A percentile compares a stretch with the other conserved stretches of the same genome.
Evolutionary conservation across 495 filamentous ascomycete species (phyloP).

Genomic region (Penicillium macrosclerotiorum): DNA sequence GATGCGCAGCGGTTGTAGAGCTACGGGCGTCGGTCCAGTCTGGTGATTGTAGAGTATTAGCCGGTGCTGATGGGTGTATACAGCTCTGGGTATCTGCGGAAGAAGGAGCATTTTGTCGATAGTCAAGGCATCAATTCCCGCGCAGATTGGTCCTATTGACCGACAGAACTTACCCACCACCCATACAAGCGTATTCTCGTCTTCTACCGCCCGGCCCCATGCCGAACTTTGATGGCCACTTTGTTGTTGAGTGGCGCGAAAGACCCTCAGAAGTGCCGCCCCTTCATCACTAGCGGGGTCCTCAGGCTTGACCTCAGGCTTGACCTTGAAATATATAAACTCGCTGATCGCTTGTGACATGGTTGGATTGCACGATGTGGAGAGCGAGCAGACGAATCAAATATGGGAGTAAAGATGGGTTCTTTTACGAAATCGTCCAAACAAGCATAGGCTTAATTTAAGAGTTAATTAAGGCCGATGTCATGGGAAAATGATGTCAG

Average conservation of each 20-base stretch:
- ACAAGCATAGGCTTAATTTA: not conserved
- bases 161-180: slow-evolving; percentile 32
- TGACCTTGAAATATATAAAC: slow-evolving; percentile 41
- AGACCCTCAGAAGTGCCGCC: slow-evolving; percentile 23
- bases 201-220: slow-evolving; percentile 41
- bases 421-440: no score
- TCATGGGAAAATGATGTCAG: slow-evolving; percentile 24
- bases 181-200: slow-evolving; percentile 39
- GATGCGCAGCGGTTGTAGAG: slow-evolving; percentile 13
- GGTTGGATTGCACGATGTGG: not conserved
- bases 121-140: no score
- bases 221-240: slow-evolving; percentile 37
- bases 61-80: no score
- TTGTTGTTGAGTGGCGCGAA: slow-evolving; percentile 30
- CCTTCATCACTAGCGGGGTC: slow-evolving; percentile 36
- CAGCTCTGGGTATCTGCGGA: no score
- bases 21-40: slow-evolving; percentile 41
- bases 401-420: not conserved
- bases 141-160: no score
- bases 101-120: no score
- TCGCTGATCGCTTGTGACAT: slow-evolving; percentile 32
- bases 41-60: slow-evolving; percentile 5
- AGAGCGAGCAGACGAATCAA: not conserved
- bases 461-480: slow-evolving; percentile 8
- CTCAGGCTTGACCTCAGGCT: slow-evolving; percentile 40